Conservation (phyloP, 805 yeast species). For the Hanseniaspora clermontiae region DNA sequence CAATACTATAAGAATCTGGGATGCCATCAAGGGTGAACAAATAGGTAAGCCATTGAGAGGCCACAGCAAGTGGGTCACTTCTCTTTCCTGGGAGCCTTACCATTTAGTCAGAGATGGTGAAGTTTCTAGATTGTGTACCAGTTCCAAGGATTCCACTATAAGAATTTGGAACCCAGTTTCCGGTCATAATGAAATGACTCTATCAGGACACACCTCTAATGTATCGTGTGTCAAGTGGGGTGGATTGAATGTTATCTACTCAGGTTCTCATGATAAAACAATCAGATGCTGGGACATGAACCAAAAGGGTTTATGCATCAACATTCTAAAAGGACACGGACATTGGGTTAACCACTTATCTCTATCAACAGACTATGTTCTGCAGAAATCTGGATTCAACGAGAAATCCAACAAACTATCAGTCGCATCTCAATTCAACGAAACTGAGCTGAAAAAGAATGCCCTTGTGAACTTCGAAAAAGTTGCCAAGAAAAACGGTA, state of each 20-base stretch:
- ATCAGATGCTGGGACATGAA: slow-evolving; percentile 81
- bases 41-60: slow-evolving; percentile 66
- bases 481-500: slow-evolving; percentile 42
- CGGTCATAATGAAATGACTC: slow-evolving; percentile 51
- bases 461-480: slow-evolving; percentile 45
- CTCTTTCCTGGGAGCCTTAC: slow-evolving; percentile 87
- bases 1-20: slow-evolving; percentile 79
- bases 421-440: slow-evolving; percentile 20
- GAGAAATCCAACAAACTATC: slow-evolving; percentile 42
- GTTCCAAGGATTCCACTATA: slow-evolving; percentile 83
- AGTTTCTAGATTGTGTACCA: slow-evolving; percentile 62
- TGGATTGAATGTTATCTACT: slow-evolving; percentile 70
- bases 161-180: slow-evolving; percentile 78
- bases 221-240: slow-evolving; percentile 98
- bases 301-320: slow-evolving; percentile 59
- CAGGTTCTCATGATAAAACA: slow-evolving; percentile 90
- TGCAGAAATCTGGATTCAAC: slow-evolving; percentile 81
- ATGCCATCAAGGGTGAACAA: slow-evolving; percentile 56
- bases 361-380: slow-evolving; percentile 75
- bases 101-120: slow-evolving; percentile 62
- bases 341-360: slow-evolving; percentile 97
- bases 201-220: slow-evolving; percentile 78
- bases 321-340: slow-evolving; percentile 76
- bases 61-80: slow-evolving; percentile 80
- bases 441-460: slow-evolving; percentile 35